phyloP scores from a whole-genome alignment of 257 asterid genomes.

The Ligustrum vulgare region DNA sequence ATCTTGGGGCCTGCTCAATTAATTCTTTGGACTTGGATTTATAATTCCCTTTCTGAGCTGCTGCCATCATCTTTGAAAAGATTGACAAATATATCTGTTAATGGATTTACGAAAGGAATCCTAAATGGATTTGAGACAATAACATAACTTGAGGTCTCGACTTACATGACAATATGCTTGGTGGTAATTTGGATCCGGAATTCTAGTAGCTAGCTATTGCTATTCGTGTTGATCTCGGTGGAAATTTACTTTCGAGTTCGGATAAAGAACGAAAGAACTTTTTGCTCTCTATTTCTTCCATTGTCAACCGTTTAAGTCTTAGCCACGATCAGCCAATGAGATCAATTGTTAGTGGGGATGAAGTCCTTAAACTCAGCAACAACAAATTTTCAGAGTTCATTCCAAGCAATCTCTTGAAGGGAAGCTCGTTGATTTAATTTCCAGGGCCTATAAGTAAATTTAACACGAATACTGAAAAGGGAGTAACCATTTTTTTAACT shows the following conservation, averaged over 20 bases:
- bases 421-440: constrained; percentile 72
- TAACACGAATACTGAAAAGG: no score
- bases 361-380: constrained; percentile 68
- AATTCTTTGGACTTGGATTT: constrained; percentile 73
- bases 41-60: constrained; percentile 67
- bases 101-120: constrained; percentile 57
- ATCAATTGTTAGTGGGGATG: constrained; percentile 68
- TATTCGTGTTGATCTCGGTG: constrained; percentile 75
- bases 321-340: constrained; percentile 72
- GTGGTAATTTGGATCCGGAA: constrained; percentile 62
- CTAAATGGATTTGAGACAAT: constrained; percentile 80
- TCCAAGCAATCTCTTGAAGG: constrained; percentile 81
- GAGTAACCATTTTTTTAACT: no score
- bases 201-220: constrained; percentile 70
- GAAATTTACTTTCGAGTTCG: constrained; percentile 57
- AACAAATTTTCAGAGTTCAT: constrained; percentile 71
- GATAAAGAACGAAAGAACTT: constrained; percentile 45
- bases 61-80: constrained; percentile 57
- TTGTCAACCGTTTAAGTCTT: constrained; percentile 69
- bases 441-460: constrained; percentile 75
- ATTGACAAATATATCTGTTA: constrained; percentile 62
- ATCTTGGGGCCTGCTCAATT: constrained; percentile 60
- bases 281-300: constrained; percentile 52
- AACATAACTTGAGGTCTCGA: constrained; percentile 70
- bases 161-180: constrained; percentile 84